These are phyloP conservation scores for Quaeritorhiza haematococci DNA, from an alignment of 371 early-diverging fungal genomes.

Conservation along the genomic window DNA sequence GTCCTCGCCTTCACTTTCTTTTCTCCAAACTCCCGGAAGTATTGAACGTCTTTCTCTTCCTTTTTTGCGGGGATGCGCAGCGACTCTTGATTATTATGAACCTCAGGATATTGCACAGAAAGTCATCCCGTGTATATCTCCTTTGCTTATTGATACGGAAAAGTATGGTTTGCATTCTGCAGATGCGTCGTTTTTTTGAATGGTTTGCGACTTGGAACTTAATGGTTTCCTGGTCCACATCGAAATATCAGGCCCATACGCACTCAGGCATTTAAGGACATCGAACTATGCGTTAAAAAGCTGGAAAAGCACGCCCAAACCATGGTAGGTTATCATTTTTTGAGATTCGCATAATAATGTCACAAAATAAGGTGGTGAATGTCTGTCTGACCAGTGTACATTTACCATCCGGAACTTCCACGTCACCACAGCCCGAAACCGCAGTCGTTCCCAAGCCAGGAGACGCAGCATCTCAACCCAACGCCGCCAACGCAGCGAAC, in stretches of 20 bases:
- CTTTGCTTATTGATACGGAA: constrained; percentile 78
- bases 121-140: constrained; percentile 72
- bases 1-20: background rate
- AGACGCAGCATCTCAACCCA: background rate
- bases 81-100: constrained; percentile 68
- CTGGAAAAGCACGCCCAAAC: constrained; percentile 61
- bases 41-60: background rate
- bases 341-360: no score
- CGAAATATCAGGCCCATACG: constrained; percentile 60
- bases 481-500: no score
- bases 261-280: constrained; percentile 70
- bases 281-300: constrained; percentile 57
- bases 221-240: background rate
- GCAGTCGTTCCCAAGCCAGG: background rate
- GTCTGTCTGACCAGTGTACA: background rate
- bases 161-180: constrained; percentile 43
- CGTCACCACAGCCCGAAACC: background rate
- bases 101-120: constrained; percentile 65
- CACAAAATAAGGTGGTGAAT: no score
- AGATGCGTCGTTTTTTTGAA: background rate
- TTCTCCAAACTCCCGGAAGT: background rate
- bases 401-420: background rate
- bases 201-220: background rate
- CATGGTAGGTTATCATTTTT: no score
- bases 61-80: no score